Evolutionary conservation across 1,284 basidiomycete genomes (phyloP), one percentile per base, ranked within the genome.

Genomic region (Cryptococcus depauperatus): DNA sequence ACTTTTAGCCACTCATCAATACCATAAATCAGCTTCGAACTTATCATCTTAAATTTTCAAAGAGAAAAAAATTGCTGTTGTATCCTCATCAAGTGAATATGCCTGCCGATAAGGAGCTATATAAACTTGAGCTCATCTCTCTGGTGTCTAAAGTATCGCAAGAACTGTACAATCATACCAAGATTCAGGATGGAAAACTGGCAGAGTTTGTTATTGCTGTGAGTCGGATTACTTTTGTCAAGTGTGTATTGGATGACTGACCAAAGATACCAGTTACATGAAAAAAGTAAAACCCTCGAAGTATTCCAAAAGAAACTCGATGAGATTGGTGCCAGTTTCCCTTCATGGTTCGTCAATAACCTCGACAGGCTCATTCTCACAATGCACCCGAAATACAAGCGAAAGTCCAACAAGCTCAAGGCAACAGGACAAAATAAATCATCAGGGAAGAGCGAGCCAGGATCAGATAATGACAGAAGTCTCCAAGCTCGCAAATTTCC

Each of bases 321-420:
- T 48, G 83, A 84, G 54, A 77, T 82, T 46, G 90, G 85, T 32
- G 87, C 90, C 28, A 82, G 83, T 52, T 93, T 97, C 64, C 83
- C 89, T 2, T 84, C 88, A 50, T 85, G 84, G 34, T 88, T 97
- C 64, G 74, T 95, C 51, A 82, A 89, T 64, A 93, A 85, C 61
- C 80, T 98, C 39, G 93, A 98, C 73, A 84, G 95, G 25, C 79
- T 97, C 50, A 89, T 99, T 58, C 79, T 93, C 42, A 86, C 80
- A 50, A 80, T 97, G 76, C 95, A 99, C 62, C 95, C 93, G 0
- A 96, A 92, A 61, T 85, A 97, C 75, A 95, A 91, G 76, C 85
- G 88, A 70, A 81, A 77, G 61, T 57, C 70, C 53, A 64, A 74
- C 16, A 77, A 77, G 47, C 58, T 58, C 39, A 64, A 70, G 53